Conservation (phyloP, 257 asterid genomes). For the Handroanthus guayacan region DNA sequence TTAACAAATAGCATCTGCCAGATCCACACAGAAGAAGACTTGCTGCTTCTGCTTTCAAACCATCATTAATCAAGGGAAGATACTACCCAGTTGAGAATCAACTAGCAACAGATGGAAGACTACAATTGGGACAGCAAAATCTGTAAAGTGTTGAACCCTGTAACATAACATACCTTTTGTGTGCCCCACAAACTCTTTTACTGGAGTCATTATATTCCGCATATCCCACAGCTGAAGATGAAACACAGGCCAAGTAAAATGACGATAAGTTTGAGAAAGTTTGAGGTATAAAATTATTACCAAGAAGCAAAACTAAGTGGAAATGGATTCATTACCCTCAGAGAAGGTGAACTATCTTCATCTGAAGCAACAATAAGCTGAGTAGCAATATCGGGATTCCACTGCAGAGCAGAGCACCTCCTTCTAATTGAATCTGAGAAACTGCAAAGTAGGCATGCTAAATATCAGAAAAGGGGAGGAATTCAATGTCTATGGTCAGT, state of each 20-base stretch:
- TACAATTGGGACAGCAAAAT: slow-evolving; percentile 9
- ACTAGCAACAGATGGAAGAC: slow-evolving; percentile 22
- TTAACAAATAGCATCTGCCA: slow-evolving; percentile 7
- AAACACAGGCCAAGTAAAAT: slow-evolving; percentile 38
- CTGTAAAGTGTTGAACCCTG: not conserved
- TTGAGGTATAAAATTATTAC: slow-evolving; percentile 8
- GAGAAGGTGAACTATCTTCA: slow-evolving; percentile 91
- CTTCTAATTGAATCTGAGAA: slow-evolving; percentile 83
- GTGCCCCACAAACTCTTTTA: slow-evolving; percentile 93
- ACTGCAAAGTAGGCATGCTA: slow-evolving; percentile 54
- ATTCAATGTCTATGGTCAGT: not conserved
- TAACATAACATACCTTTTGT: slow-evolving; percentile 70
- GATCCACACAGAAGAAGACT: slow-evolving; percentile 13
- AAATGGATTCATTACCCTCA: slow-evolving; percentile 60
- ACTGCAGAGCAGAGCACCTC: slow-evolving; percentile 97
- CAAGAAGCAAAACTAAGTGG: slow-evolving; percentile 26
- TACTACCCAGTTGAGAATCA: slow-evolving; percentile 11
- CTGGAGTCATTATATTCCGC: slow-evolving; percentile 89
- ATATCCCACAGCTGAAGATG: slow-evolving; percentile 93
- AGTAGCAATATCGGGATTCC: slow-evolving; percentile 94
- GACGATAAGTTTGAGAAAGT: slow-evolving; percentile 20
- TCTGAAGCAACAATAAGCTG: slow-evolving; percentile 97
- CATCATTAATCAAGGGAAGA: slow-evolving; percentile 10
- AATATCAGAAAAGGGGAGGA: slow-evolving; percentile 25
- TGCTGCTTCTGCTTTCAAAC: slow-evolving; percentile 12